Conservation (phyloP, 2,329 filamentous ascomycete genomes). For the Exophiala sideris region DNA sequence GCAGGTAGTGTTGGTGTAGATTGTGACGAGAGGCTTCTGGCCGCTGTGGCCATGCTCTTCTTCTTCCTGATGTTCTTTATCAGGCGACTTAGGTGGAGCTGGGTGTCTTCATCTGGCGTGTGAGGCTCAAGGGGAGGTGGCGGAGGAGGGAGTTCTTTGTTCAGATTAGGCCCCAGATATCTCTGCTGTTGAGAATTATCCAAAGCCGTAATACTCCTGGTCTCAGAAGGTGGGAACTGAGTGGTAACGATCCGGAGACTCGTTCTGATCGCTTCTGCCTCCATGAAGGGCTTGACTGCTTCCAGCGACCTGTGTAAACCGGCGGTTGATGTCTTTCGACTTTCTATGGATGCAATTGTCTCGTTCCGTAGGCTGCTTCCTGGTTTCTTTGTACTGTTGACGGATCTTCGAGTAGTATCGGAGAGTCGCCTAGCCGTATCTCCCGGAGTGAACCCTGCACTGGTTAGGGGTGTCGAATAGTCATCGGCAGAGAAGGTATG, state of each 20-base stretch:
- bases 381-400: slow-evolving; percentile 17
- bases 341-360: slow-evolving; percentile 8
- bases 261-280: slow-evolving; percentile 11
- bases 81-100: slow-evolving; percentile 20
- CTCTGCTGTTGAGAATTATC: slow-evolving; percentile 10
- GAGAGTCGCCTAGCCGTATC: slow-evolving; percentile 26
- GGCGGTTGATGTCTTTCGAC: slow-evolving; percentile 11
- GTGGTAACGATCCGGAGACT: slow-evolving; percentile 19
- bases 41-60: slow-evolving; percentile 18
- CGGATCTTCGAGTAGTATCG: slow-evolving; percentile 21
- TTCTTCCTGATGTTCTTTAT: slow-evolving; percentile 25
- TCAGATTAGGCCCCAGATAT: slow-evolving; percentile 18
- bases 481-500: slow-evolving; percentile 22
- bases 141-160: slow-evolving; percentile 22
- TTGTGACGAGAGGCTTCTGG: slow-evolving; percentile 9
- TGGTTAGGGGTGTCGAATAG: slow-evolving; percentile 28
- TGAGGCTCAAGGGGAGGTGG: slow-evolving; percentile 9
- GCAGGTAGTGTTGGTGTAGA: slow-evolving; percentile 10
- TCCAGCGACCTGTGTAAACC: slow-evolving; percentile 15
- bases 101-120: slow-evolving; percentile 13
- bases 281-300: slow-evolving; percentile 6
- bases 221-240: slow-evolving; percentile 8
- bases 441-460: slow-evolving; percentile 28
- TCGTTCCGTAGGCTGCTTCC: slow-evolving; percentile 24
- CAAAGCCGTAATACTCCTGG: slow-evolving; percentile 12